Conservation (phyloP, 139 green algal genomes). For the Spirogloea muscicola region DNA sequence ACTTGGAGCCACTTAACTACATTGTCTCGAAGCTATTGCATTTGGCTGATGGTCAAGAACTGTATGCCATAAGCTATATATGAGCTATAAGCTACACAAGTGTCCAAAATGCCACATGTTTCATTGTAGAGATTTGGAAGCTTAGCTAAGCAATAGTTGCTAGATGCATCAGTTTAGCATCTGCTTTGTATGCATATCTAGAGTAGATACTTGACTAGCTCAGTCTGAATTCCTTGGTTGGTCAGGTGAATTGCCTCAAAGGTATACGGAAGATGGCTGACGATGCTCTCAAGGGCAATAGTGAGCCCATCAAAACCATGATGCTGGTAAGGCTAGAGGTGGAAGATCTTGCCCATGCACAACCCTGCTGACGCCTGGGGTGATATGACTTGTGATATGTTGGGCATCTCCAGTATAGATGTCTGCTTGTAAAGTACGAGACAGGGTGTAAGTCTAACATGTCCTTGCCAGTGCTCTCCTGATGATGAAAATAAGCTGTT, state of each 20-base stretch:
- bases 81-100: constrained; percentile 1
- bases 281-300: constrained; percentile 21
- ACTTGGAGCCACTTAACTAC: no score
- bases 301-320: constrained; percentile 35
- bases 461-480: background rate
- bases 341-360: background rate
- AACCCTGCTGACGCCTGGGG: background rate
- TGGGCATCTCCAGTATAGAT: background rate
- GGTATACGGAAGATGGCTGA: constrained; percentile 15
- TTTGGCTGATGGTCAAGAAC: no score
- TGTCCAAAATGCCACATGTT: background rate
- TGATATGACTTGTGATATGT: background rate
- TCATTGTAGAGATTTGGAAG: background rate
- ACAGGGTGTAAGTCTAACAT: background rate
- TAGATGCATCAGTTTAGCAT: no score
- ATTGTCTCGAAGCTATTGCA: no score
- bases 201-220: background rate
- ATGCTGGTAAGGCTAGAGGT: constrained; percentile 6
- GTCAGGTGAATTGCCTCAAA: constrained; percentile 11
- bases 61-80: no score
- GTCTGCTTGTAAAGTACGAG: background rate
- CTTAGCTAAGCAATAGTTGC: background rate
- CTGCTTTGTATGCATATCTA: no score
- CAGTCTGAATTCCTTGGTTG: background rate
- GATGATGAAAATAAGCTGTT: background rate